These are phyloP conservation scores for Quercus suber DNA, from an alignment of 306 rosid species.

Conservation along the genomic window DNA sequence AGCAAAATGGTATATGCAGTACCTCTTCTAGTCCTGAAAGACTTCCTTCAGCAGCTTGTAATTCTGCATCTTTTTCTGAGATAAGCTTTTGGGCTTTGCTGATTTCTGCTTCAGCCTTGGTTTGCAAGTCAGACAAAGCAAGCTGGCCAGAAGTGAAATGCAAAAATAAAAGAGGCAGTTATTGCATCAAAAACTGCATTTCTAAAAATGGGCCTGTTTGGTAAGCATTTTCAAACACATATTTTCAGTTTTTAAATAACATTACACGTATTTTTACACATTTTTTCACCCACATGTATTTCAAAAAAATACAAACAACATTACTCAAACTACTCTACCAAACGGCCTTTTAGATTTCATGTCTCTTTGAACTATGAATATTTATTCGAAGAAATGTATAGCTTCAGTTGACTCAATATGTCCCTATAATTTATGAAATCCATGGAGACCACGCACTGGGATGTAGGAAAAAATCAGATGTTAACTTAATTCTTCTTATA, in stretches of 20 bases:
- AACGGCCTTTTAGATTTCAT: background rate
- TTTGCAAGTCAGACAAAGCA: slow-evolving; percentile 72
- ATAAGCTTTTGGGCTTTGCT: slow-evolving; percentile 62
- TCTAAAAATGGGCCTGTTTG: background rate
- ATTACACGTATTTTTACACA: too few relatives aligned
- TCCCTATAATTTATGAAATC: background rate
- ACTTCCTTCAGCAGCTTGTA: slow-evolving; percentile 70
- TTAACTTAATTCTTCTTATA: background rate
- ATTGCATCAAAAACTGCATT: background rate
- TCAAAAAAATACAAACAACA: too few relatives aligned
- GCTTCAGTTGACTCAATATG: background rate
- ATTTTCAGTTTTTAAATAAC: too few relatives aligned
- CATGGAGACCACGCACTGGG: background rate
- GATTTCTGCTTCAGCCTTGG: slow-evolving; percentile 74
- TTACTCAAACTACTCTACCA: too few relatives aligned
- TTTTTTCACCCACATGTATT: too few relatives aligned
- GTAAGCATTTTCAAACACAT: too few relatives aligned
- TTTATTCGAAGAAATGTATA: background rate
- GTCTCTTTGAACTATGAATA: background rate
- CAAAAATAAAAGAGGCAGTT: slow-evolving; percentile 16
- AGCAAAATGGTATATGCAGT: slow-evolving; percentile 26
- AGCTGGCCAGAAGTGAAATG: slow-evolving; percentile 46
- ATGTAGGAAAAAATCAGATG: background rate
- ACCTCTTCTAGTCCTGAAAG: slow-evolving; percentile 91
- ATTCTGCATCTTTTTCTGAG: slow-evolving; percentile 73